phyloP scores from a whole-genome alignment of 768 basidiomycete genomes.

The Chiua virens region DNA sequence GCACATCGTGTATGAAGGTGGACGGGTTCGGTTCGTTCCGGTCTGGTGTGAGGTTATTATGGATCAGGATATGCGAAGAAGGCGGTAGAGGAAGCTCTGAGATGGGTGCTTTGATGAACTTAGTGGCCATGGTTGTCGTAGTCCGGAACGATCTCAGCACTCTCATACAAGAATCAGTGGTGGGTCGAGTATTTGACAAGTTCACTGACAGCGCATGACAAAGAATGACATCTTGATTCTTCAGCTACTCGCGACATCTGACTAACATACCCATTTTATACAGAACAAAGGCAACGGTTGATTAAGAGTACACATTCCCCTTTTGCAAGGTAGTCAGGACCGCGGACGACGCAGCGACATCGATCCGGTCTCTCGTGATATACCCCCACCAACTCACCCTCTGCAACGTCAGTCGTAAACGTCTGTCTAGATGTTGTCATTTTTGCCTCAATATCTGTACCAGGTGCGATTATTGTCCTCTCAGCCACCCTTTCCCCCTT shows the following conservation, averaged over 20 bases:
- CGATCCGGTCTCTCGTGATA: conserved; percentile 34
- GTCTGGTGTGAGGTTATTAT: conserved; percentile 64
- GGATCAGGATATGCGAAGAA: conserved; percentile 38
- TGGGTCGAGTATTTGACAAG: not conserved
- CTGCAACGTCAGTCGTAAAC: conserved; percentile 39
- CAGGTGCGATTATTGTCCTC: conserved; percentile 45
- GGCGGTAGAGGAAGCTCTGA: conserved; percentile 50
- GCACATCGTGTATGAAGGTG: conserved; percentile 49
- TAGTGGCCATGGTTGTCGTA: conserved; percentile 18
- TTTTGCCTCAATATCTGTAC: conserved; percentile 46
- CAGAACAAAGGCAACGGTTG: not conserved
- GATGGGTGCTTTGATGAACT: conserved; percentile 34
- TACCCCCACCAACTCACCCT: conserved; percentile 41
- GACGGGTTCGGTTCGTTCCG: conserved; percentile 49
- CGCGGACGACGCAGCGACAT: conserved; percentile 39
- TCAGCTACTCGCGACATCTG: too few relatives aligned
- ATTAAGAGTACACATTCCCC: conserved; percentile 22
- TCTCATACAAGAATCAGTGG: conserved; percentile 16
- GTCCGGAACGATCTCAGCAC: conserved; percentile 5
- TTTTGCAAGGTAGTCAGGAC: conserved; percentile 4
- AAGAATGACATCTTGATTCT: conserved; percentile 1
- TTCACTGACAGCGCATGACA: not conserved
- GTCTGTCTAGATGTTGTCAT: conserved; percentile 49
- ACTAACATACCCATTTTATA: not conserved
- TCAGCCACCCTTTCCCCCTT: conserved; percentile 33